Evolutionary conservation across 345 rosid genomes (phyloP), one percentile per base, ranked within the genome.

Genomic region (Cardamine chenopodiifolia): DNA sequence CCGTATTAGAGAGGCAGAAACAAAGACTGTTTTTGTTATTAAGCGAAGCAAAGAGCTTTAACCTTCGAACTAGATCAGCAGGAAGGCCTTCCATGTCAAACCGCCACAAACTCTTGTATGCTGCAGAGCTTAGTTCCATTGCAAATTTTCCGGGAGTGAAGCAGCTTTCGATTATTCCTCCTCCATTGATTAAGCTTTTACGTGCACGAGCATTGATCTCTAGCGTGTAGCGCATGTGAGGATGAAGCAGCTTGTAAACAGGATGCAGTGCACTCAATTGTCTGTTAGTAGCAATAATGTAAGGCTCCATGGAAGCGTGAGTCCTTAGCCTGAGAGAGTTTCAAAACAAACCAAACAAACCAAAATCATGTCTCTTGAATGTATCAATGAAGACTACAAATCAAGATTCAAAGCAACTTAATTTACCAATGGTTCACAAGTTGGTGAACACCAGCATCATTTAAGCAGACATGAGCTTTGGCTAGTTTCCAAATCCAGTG

Each of bases 401-500:
- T 25, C 5, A 55, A 42, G 47, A 45, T 45, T 44, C 22, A 48
- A 55, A 55, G 59, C 45, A 31, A 66, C 42, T 72, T 17, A 29
- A 29, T 22, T 81, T 84, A 91, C 98, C 97, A 94, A 78, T 94
- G 98, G 79, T 88, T 91, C 45, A 91, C 97, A 8, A 94, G 89
- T 82, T 94, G 98, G 66, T 94, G 98, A 63, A 91, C 78, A 7
- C 98, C 98, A 11, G 90, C 89, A 87, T 94, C 97, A 52, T 86
- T 86, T 23, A 95, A 85, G 79, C 88, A 83, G 63, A 91, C 98
- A 69, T 94, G 98, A 64, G 98, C 96, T 83, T 94, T 94, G 18
- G 98, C 96, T 69, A 85, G 85, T 73, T 94, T 94, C 98, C 98
- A 94, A 34, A 83, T 82, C 98, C 98, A 89, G 54, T 94, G 91